Evolutionary conservation across 2,329 filamentous ascomycete species (phyloP).

Genomic region (Fusarium pseudograminearum): DNA sequence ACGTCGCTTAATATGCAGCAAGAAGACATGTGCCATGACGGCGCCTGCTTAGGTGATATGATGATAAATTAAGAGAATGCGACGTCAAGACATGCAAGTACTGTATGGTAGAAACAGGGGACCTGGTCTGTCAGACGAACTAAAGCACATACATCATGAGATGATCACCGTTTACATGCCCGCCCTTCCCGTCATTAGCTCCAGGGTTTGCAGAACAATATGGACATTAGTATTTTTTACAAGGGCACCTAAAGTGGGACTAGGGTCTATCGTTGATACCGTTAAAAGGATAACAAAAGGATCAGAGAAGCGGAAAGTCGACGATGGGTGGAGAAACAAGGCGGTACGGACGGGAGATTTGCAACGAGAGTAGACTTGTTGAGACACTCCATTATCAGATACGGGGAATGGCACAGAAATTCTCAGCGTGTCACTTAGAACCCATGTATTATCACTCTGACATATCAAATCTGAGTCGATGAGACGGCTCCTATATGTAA

Average conservation of each 20-base stretch:
- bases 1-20: slow-evolving; percentile 15
- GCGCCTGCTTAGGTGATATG: slow-evolving; percentile 8
- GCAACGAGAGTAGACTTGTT: slow-evolving; percentile 1
- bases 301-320: neutral
- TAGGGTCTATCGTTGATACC: slow-evolving; percentile 8
- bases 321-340: slow-evolving; percentile 1
- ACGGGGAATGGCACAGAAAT: neutral
- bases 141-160: slow-evolving; percentile 38
- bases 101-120: slow-evolving; percentile 14
- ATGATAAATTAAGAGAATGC: slow-evolving; percentile 9
- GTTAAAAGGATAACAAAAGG: slow-evolving; percentile 6
- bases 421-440: slow-evolving; percentile 12
- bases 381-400: slow-evolving; percentile 17
- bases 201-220: slow-evolving; percentile 14
- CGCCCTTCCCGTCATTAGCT: slow-evolving; percentile 29
- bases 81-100: slow-evolving; percentile 14
- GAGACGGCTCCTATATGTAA: slow-evolving; percentile 7
- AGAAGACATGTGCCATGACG: slow-evolving; percentile 12
- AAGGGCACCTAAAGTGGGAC: slow-evolving; percentile 18
- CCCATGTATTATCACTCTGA: slow-evolving; percentile 3
- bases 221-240: neutral
- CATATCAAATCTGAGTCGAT: slow-evolving; percentile 22
- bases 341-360: slow-evolving; percentile 18
- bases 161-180: slow-evolving; percentile 46
- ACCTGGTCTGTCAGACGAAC: slow-evolving; percentile 28